Percentiles rank a stretch among this genome's conserved stretches.
phyloP scores from a whole-genome alignment of 805 yeast species.

The Yarrowia porcina region DNA sequence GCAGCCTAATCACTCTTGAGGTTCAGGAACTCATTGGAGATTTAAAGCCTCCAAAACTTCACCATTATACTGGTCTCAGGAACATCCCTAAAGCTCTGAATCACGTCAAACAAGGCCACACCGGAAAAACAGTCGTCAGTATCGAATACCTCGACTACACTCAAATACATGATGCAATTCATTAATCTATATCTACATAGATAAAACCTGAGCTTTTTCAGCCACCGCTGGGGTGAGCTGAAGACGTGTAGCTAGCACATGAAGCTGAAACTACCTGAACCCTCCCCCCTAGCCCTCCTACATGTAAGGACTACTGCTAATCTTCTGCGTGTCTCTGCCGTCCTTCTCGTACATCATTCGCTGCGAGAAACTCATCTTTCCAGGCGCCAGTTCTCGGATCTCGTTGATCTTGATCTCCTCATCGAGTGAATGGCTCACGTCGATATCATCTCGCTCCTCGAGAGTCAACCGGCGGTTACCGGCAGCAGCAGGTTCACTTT shows the following conservation, averaged over 20 bases:
- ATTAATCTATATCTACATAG: neutral
- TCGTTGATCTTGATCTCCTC: slow-evolving; percentile 23
- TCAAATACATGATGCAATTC: neutral
- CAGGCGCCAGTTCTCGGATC: slow-evolving; percentile 27
- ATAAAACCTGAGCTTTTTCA: neutral
- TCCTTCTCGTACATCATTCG: slow-evolving; percentile 30
- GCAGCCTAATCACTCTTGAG: neutral
- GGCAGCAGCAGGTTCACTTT: slow-evolving; percentile 15
- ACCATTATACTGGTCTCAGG: neutral
- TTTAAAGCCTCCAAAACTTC: neutral
- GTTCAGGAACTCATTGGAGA: neutral
- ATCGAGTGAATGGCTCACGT: slow-evolving; percentile 17
- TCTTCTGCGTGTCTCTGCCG: slow-evolving; percentile 6
- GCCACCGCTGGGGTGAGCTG: neutral
- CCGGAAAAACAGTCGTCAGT: neutral
- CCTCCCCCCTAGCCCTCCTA: neutral
- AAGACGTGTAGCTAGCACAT: neutral
- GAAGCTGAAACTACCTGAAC: neutral
- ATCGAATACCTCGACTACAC: neutral
- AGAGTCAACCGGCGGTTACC: neutral
- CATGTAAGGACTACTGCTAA: slow-evolving; percentile 24
- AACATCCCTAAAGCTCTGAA: neutral
- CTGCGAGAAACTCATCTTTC: slow-evolving; percentile 31
- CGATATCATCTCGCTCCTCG: slow-evolving; percentile 11
- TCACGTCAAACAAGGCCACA: neutral